Conservation (phyloP, 2,329 filamentous ascomycete species). For the Colletotrichum tanaceti region DNA sequence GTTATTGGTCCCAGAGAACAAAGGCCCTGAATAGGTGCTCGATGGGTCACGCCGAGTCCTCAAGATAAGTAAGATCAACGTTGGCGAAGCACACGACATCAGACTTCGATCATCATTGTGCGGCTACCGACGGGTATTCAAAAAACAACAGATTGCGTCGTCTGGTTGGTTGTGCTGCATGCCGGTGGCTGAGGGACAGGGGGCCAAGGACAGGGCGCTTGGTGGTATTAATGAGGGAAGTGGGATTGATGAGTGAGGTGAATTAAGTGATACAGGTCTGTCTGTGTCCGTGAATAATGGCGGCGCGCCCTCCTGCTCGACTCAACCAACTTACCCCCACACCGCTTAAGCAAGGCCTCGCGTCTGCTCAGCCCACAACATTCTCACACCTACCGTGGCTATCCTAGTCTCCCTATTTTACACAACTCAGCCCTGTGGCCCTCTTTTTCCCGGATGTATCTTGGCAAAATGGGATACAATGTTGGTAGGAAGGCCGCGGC, state of each 20-base stretch:
- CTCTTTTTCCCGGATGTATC: not conserved
- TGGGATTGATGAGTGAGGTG: not conserved
- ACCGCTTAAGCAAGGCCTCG: constrained; percentile 12
- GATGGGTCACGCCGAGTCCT: not conserved
- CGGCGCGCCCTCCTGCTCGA: constrained; percentile 7
- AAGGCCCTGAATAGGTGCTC: not conserved
- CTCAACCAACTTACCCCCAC: not conserved
- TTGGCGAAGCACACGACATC: not conserved
- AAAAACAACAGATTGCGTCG: not conserved
- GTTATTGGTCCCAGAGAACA: not conserved
- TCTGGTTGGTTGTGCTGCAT: not conserved
- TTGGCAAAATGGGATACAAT: not conserved
- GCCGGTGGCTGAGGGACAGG: constrained; percentile 1
- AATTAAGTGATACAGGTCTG: constrained; percentile 24
- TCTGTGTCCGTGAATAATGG: constrained; percentile 20
- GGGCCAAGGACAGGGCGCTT: constrained; percentile 1
- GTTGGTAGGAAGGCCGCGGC: not conserved
- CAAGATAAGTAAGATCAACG: not conserved
- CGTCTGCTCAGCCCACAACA: not conserved
- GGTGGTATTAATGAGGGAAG: constrained; percentile 8
- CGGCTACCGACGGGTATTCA: constrained; percentile 16
- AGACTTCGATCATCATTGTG: not conserved
- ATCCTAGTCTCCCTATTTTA: constrained; percentile 7
- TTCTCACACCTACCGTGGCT: not conserved
- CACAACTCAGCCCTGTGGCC: constrained; percentile 6